Evolutionary conservation across 768 basidiomycete genomes (phyloP), one percentile per base, ranked within the genome.

Genomic region (Podaxis sp.): DNA sequence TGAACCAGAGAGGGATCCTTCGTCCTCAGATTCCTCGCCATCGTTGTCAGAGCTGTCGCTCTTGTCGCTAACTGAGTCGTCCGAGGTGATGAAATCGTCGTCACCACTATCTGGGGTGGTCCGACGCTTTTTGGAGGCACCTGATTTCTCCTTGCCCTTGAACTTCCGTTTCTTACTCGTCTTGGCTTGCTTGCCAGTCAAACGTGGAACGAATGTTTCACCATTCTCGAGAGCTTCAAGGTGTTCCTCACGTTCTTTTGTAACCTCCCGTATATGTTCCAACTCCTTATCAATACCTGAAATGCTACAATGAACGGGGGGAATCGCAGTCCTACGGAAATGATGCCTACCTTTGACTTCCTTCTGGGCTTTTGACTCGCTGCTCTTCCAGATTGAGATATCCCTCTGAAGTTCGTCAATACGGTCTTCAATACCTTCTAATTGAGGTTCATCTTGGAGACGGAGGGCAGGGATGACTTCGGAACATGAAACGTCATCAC

Each of bases 401-500:
- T 80, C 77, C 0, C 67, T 61, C 13, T 69, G 68, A 36, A 76
- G 69, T 18, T 69, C 42, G 0, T 76, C 69, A n/a, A 86, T 73
- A 16, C 73, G 74, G 0, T 74, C 77, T 62, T 85, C 79, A 18
- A 86, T 81, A 1, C 69, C 76, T 55, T 81, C 78, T 16, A 85
- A 72, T 53, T 79, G 77, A 0, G 78, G 76, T n/a, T 85, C 81
- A 54, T 83, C 80, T 2, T 81, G 77, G 4, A 86, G 76, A 23
- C 71, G 64, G 48, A 87, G 74, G 0, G 81, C 78, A 7, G 69
- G 69, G 51, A 86, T 80, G 42, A 85, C 78, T 63, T 87, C 85
- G 0, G 80, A 79, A 56, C 82, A 84, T 11, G 83, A 84, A 13
- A 87, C 79, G 62, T 87, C 86, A 57, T 87, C 86, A 59, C 82